phyloP scores from a whole-genome alignment of 1,139 yeast genomes.

The Diutina sp. region DNA sequence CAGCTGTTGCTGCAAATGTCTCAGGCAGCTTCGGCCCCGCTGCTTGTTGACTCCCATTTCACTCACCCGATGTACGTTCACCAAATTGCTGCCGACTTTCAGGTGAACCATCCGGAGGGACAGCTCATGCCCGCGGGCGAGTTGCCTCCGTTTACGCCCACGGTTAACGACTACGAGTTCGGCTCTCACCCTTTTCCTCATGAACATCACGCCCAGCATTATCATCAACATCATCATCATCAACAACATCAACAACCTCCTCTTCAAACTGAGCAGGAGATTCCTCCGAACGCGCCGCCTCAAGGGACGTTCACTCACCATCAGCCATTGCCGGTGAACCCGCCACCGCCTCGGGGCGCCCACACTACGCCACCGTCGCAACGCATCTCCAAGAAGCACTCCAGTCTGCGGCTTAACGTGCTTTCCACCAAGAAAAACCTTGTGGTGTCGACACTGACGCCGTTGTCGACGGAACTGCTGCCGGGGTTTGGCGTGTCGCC shows the following conservation, averaged over 20 bases:
- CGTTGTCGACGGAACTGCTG: conserved; percentile 1
- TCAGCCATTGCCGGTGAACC: neutral
- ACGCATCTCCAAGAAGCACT: neutral
- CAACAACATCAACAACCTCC: neutral
- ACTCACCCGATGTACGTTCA: neutral
- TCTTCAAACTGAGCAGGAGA: too few relatives aligned
- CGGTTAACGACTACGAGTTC: neutral
- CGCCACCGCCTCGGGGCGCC: neutral
- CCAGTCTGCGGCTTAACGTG: neutral
- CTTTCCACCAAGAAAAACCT: neutral
- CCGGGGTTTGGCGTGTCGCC: conserved; percentile 1
- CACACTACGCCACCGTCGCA: conserved; percentile 2
- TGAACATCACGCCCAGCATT: neutral
- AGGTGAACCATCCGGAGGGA: neutral
- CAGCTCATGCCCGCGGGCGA: neutral
- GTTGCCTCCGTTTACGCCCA: conserved; percentile 1
- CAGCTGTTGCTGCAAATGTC: neutral
- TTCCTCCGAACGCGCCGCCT: neutral
- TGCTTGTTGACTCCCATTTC: neutral
- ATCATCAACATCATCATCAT: neutral
- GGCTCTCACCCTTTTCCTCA: neutral
- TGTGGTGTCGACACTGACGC: neutral
- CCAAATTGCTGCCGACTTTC: neutral
- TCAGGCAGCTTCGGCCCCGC: neutral
- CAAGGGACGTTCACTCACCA: neutral